Percentiles rank a stretch among this genome's conserved stretches.
phyloP scores from a whole-genome alignment of 768 basidiomycete species.

The Neoboletus brunneissimus region DNA sequence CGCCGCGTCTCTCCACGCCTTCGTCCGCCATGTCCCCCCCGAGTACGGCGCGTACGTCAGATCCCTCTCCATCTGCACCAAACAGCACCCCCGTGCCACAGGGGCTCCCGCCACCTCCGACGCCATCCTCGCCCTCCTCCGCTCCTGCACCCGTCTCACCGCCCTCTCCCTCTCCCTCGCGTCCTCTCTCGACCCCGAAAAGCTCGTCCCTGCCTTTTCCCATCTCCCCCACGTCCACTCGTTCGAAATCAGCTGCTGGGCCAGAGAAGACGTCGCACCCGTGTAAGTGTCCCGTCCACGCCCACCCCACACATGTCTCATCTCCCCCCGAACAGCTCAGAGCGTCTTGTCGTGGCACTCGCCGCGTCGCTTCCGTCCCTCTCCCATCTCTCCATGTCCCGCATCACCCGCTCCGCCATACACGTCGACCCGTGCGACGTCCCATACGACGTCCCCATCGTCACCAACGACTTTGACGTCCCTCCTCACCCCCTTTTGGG shows the following conservation, averaged over 20 bases:
- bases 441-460: constrained; percentile 50
- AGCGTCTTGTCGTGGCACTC: constrained; percentile 66
- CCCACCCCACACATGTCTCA: not conserved
- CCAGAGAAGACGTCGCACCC: constrained; percentile 34
- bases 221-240: constrained; percentile 17
- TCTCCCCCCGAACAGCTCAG: constrained; percentile 31
- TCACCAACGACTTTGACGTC: constrained; percentile 59
- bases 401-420: constrained; percentile 62
- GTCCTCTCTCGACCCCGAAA: constrained; percentile 18
- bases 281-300: constrained; percentile 30
- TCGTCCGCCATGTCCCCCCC: constrained; percentile 55
- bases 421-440: constrained; percentile 52
- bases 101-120: constrained; percentile 40
- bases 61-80: constrained; percentile 46
- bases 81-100: constrained; percentile 30
- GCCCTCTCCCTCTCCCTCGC: constrained; percentile 29
- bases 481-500: constrained; percentile 54
- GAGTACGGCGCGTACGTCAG: constrained; percentile 51
- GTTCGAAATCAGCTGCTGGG: constrained; percentile 24
- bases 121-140: constrained; percentile 49
- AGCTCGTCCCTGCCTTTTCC: constrained; percentile 22
- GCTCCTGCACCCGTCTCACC: constrained; percentile 44
- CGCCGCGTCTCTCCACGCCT: constrained; percentile 46
- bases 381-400: constrained; percentile 54
- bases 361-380: constrained; percentile 58